Evolutionary conservation across 495 filamentous ascomycete species (phyloP), one percentile per base, ranked within the genome.

Genomic region (Xylaria nigripes): DNA sequence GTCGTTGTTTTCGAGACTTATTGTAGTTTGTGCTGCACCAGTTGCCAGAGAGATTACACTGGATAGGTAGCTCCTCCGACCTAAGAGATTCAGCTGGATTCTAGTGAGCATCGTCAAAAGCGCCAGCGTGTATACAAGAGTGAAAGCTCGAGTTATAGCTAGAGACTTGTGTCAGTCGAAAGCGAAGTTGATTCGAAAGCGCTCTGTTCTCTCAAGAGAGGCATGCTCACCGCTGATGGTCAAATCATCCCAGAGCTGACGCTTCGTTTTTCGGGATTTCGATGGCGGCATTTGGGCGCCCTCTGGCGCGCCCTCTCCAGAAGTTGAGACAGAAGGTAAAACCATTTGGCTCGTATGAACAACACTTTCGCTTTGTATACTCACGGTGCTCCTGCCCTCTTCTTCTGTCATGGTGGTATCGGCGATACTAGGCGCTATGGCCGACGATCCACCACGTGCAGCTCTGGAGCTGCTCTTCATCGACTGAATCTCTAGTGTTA

Each of bases 61-160:
- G 15, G 90, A 93, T 19, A 97, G 82, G 73, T 99, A 99, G 66
- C 88, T 95, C 41, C 90, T 81, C 44, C 93, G 85, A 38, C 94
- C 93, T 23, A 99, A 86, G 29, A 99, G 87, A 70, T 97, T 99
- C 43, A 99, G 83, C 75, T 99, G 93, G 61, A 97, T 87, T 34
- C 93, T 83, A 2, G 93, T 99, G 60, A 99, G 83, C 66, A 99
- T 80, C 13, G 86, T 89, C 43, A 99, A 81, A 30, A 97, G 79
- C 22, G 88, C 84, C 38, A 96, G 75, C 0, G 90, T 94, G 63
- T 99, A 99, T 45, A 96, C 76, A 15, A 99, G 77, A 6, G 90
- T 95, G 65, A 95, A 90, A 1, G 91, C 80, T 64, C 93, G 77
- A 15, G 94, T 91, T 57, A 97, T 87, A 16, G 93, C 90, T 95